A percentile compares a stretch with the other conserved stretches of the same genome.
Evolutionary conservation across 2,329 filamentous ascomycete species (phyloP).

Genomic region (Cladophialophora yegresii): DNA sequence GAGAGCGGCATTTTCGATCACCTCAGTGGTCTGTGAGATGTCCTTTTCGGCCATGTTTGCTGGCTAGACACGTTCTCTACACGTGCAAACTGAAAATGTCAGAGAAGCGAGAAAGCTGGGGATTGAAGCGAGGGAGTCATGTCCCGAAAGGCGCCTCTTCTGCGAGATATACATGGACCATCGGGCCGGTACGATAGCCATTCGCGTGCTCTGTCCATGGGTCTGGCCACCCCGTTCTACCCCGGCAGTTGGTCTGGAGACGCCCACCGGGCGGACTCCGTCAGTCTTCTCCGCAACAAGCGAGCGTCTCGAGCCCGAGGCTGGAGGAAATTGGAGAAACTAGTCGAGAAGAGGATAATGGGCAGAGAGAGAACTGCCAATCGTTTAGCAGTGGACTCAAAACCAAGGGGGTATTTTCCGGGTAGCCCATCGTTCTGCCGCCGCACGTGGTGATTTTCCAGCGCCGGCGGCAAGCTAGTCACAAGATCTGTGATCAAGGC

Average conservation of each 20-base stretch:
- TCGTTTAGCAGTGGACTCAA: not conserved
- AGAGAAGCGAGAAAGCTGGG: not conserved
- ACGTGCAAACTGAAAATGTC: not conserved
- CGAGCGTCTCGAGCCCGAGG: not conserved
- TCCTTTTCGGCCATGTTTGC: conserved; percentile 29
- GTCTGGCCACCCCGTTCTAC: conserved; percentile 10
- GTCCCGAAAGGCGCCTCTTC: not conserved
- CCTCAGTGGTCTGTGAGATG: conserved; percentile 21
- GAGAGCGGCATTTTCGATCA: conserved; percentile 24
- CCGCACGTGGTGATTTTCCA: conserved; percentile 8
- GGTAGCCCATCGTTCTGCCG: not conserved
- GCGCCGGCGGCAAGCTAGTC: not conserved
- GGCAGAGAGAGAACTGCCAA: not conserved
- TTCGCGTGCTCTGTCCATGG: not conserved
- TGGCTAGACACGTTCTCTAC: not conserved
- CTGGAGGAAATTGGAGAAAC: not conserved
- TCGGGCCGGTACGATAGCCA: conserved; percentile 12
- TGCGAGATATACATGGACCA: conserved; percentile 9
- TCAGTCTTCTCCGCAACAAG: conserved; percentile 15
- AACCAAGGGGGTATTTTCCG: conserved; percentile 16
- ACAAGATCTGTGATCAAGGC: not conserved
- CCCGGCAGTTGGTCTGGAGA: conserved; percentile 28
- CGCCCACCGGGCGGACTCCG: conserved; percentile 16
- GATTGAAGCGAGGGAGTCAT: not conserved
- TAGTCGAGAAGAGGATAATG: conserved; percentile 6